phyloP scores from a whole-genome alignment of 345 rosid species.

The Chamaenerion angustifolium region DNA sequence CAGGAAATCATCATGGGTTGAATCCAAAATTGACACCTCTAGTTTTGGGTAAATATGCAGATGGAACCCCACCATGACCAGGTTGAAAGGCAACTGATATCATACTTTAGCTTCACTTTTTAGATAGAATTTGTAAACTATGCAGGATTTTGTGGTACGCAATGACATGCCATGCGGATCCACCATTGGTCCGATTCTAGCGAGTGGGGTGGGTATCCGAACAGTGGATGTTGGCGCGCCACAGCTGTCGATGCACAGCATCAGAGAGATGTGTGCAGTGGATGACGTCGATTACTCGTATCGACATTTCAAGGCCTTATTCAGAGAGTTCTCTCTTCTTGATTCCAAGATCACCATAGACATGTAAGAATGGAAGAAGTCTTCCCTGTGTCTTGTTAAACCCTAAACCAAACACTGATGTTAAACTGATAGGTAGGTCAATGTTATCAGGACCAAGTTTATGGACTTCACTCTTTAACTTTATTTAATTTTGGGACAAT shows the following conservation, averaged over 20 bases:
- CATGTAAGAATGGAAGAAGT: not conserved
- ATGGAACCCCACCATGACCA: no score
- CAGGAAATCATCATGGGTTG: no score
- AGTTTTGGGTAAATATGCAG: no score
- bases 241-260: constrained; percentile 94
- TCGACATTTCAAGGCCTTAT: constrained; percentile 89
- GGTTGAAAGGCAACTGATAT: no score
- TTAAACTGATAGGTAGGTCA: no score
- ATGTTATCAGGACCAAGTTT: no score
- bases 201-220: constrained; percentile 90
- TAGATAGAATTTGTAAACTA: no score
- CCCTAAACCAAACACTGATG: not conserved
- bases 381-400: not conserved
- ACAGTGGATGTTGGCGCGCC: constrained; percentile 97
- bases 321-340: constrained; percentile 48
- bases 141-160: constrained; percentile 92
- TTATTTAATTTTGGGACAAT: no score
- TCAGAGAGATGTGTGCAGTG: constrained; percentile 87
- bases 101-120: no score
- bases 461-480: no score
- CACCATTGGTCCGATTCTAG: constrained; percentile 90
- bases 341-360: constrained; percentile 61
- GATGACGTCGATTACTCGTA: constrained; percentile 71
- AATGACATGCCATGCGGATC: constrained; percentile 94
- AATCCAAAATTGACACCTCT: no score